Evolutionary conservation across 108 stramenopile species (phyloP).

Genomic region (Seminavis robusta): DNA sequence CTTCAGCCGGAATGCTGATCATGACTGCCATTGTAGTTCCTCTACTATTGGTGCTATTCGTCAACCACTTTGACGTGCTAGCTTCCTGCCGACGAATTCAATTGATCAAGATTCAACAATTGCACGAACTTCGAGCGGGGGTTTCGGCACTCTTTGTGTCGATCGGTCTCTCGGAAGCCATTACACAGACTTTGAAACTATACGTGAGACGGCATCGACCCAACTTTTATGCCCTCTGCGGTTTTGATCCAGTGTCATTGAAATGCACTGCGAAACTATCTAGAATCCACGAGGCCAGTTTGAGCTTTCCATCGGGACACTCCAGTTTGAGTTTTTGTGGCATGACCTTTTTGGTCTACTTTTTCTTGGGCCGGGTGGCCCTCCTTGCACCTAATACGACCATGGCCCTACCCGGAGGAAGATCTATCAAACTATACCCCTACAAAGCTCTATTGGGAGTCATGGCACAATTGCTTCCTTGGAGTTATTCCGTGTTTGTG

Average conservation of each 20-base stretch:
- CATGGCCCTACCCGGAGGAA: conserved; percentile 14
- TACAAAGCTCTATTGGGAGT: conserved; percentile 16
- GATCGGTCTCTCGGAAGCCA: conserved; percentile 59
- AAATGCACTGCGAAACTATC: conserved; percentile 44
- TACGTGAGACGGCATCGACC: conserved; percentile 71
- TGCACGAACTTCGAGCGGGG: conserved; percentile 35
- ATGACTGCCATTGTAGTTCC: conserved; percentile 18
- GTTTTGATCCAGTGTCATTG: conserved; percentile 42
- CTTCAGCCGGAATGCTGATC: conserved; percentile 13
- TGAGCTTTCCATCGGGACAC: conserved; percentile 83
- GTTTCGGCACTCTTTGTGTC: conserved; percentile 47
- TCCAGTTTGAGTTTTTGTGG: conserved; percentile 57
- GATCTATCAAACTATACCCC: conserved; percentile 6
- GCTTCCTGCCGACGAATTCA: not conserved
- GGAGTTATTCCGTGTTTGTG: conserved; percentile 39
- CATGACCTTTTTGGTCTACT: conserved; percentile 62
- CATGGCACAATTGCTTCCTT: conserved; percentile 8
- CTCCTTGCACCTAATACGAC: not conserved
- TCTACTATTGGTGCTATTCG: conserved; percentile 7
- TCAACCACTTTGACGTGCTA: too few species aligned
- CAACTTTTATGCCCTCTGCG: conserved; percentile 81
- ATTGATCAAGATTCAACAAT: not conserved
- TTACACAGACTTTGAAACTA: conserved; percentile 62
- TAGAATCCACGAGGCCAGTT: conserved; percentile 55
- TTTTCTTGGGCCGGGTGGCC: conserved; percentile 37